phyloP scores from a whole-genome alignment of 345 rosid genomes.

The Boechera divaricarpa region DNA sequence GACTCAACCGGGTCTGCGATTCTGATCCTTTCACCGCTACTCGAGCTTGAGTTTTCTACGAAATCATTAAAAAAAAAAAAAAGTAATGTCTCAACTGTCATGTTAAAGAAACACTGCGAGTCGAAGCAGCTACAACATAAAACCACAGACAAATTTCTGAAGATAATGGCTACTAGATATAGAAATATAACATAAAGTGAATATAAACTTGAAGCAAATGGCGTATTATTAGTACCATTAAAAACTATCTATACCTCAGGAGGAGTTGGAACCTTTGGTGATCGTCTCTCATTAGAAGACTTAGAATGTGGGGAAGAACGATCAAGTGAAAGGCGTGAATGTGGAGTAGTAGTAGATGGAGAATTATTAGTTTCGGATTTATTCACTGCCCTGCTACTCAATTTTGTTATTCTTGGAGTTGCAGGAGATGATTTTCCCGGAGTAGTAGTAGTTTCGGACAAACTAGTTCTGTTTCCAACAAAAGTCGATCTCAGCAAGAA shows the following conservation, averaged over 20 bases:
- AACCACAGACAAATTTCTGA: background rate
- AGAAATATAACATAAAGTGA: too few species aligned
- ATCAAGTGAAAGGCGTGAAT: conserved; percentile 68
- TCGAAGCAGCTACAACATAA: background rate
- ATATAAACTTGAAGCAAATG: too few species aligned
- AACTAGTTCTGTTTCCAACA: conserved; percentile 61
- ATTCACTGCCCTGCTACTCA: conserved; percentile 52
- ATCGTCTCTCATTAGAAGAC: conserved; percentile 68
- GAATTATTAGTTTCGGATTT: conserved; percentile 72
- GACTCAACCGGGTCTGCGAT: conserved; percentile 65
- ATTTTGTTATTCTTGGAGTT: conserved; percentile 68
- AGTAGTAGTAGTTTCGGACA: conserved; percentile 60
- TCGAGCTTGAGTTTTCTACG: conserved; percentile 69
- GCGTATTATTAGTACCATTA: too few species aligned
- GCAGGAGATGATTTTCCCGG: conserved; percentile 72
- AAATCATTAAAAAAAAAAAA: conserved; percentile 34
- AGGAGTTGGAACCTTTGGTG: conserved; percentile 66
- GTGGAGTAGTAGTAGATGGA: conserved; percentile 56
- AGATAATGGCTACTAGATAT: too few species aligned
- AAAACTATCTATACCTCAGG: conserved; percentile 58
- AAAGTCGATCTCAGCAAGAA: background rate
- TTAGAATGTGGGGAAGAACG: conserved; percentile 74
- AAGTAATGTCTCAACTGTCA: background rate
- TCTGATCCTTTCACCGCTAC: conserved; percentile 63
- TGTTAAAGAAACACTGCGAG: conserved; percentile 17